Conservation (phyloP, 1,284 basidiomycete species). For the Psilocybe mexicana region DNA sequence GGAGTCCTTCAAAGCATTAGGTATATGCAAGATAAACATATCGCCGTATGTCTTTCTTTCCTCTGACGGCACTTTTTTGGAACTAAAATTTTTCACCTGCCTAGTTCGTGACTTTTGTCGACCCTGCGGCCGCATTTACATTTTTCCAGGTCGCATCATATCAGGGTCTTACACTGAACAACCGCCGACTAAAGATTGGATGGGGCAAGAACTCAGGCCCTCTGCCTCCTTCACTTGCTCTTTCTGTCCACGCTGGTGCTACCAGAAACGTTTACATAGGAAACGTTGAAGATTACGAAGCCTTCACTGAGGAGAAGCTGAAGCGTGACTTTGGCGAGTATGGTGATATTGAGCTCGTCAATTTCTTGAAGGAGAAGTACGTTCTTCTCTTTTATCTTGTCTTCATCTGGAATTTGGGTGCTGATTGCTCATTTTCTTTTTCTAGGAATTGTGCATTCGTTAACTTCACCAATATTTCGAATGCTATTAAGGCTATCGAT, state of each 20-base stretch:
- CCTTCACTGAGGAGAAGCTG: conserved; percentile 83
- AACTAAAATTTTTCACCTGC: conserved; percentile 7
- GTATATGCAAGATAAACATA: conserved; percentile 93
- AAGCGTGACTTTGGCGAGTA: conserved; percentile 89
- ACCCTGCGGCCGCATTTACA: conserved; percentile 84
- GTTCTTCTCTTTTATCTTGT: conserved; percentile 29
- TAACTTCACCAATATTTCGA: conserved; percentile 88
- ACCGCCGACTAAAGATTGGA: conserved; percentile 89
- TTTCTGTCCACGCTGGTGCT: conserved; percentile 87
- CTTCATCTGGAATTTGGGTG: background rate
- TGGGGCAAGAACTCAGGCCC: conserved; percentile 94
- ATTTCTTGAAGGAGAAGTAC: conserved; percentile 92
- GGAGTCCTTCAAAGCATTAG: conserved; percentile 89
- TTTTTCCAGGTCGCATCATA: conserved; percentile 90
- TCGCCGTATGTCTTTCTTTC: conserved; percentile 62
- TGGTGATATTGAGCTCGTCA: conserved; percentile 94
- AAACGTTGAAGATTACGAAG: conserved; percentile 89
- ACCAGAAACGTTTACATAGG: conserved; percentile 95
- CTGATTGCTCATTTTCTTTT: conserved; percentile 7
- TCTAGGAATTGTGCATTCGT: conserved; percentile 89
- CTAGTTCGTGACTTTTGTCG: conserved; percentile 89
- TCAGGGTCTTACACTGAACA: conserved; percentile 87
- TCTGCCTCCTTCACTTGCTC: conserved; percentile 77
- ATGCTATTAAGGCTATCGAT: conserved; percentile 95
- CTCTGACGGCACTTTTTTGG: background rate